These are phyloP conservation scores for Penicillium sp. DNA, from an alignment of 2,329 filamentous ascomycete species.

Conservation along the genomic window DNA sequence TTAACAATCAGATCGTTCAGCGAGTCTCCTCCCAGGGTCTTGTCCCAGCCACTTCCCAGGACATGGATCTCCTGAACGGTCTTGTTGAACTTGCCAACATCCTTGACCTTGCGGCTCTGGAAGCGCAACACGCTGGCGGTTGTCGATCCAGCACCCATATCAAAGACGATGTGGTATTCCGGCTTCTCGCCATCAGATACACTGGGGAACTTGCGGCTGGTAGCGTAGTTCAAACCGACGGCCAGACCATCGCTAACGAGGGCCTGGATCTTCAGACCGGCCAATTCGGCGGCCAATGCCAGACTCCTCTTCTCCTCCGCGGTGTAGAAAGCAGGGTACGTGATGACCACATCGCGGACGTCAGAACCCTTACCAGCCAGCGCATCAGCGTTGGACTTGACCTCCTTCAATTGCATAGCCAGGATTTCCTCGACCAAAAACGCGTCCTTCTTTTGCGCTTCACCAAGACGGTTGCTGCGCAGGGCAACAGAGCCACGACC, in stretches of 20 bases:
- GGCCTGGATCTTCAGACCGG: slow-evolving; percentile 82
- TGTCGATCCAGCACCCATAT: slow-evolving; percentile 96
- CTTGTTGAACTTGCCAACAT: slow-evolving; percentile 92
- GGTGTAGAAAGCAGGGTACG: slow-evolving; percentile 88
- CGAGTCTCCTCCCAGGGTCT: slow-evolving; percentile 84
- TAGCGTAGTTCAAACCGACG: slow-evolving; percentile 94
- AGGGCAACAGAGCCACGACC: slow-evolving; percentile 76
- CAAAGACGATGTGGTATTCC: slow-evolving; percentile 91
- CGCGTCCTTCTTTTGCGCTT: slow-evolving; percentile 66
- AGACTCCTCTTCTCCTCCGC: slow-evolving; percentile 87
- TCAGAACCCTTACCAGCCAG: slow-evolving; percentile 76
- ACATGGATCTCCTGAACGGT: slow-evolving; percentile 95
- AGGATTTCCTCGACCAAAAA: slow-evolving; percentile 89
- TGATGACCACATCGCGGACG: slow-evolving; percentile 84
- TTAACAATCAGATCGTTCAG: slow-evolving; percentile 88
- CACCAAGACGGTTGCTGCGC: slow-evolving; percentile 72
- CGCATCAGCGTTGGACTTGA: slow-evolving; percentile 84
- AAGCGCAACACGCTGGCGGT: slow-evolving; percentile 90
- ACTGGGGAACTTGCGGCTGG: slow-evolving; percentile 84
- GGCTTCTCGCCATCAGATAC: slow-evolving; percentile 82
- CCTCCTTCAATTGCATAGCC: slow-evolving; percentile 93
- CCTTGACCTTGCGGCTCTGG: slow-evolving; percentile 87
- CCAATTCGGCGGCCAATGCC: slow-evolving; percentile 81
- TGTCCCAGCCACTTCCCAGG: slow-evolving; percentile 85
- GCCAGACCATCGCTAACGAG: slow-evolving; percentile 89